These are phyloP conservation scores for Sparassis latifolia DNA, from an alignment of 1,284 basidiomycete species.

Conservation along the genomic window DNA sequence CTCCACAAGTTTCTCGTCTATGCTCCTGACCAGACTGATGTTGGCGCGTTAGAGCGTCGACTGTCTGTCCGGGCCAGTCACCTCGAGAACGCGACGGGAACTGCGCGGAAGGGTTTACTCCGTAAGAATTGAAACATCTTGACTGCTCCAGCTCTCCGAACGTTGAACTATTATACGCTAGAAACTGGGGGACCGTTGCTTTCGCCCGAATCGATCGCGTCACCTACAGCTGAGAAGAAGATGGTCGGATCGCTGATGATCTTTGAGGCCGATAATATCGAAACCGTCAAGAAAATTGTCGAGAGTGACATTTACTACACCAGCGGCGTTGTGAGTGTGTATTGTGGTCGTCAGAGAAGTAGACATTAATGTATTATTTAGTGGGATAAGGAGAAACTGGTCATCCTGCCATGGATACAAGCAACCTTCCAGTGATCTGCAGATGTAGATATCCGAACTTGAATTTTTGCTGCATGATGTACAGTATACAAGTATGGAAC, in stretches of 20 bases:
- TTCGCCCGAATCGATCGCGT: conserved; percentile 21
- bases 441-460: background rate
- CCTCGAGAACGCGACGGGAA: conserved; percentile 18
- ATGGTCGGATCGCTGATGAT: conserved; percentile 24
- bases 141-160: background rate
- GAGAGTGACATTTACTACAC: background rate
- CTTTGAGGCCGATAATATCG: conserved; percentile 20
- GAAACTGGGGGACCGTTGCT: conserved; percentile 24
- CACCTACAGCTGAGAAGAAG: conserved; percentile 18
- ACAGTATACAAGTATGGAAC: background rate
- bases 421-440: background rate
- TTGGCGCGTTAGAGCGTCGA: conserved; percentile 25
- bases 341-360: background rate
- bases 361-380: background rate
- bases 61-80: conserved; percentile 28
- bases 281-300: conserved; percentile 13
- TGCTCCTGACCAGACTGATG: conserved; percentile 29
- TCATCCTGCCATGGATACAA: background rate
- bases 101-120: conserved; percentile 16
- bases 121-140: conserved; percentile 19
- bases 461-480: background rate
- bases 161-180: conserved; percentile 2
- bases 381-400: background rate
- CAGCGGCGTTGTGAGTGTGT: background rate
- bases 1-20: conserved; percentile 25